Evolutionary conservation across 352 stramenopile species (phyloP).

Genomic region (Pythium phragmitis): DNA sequence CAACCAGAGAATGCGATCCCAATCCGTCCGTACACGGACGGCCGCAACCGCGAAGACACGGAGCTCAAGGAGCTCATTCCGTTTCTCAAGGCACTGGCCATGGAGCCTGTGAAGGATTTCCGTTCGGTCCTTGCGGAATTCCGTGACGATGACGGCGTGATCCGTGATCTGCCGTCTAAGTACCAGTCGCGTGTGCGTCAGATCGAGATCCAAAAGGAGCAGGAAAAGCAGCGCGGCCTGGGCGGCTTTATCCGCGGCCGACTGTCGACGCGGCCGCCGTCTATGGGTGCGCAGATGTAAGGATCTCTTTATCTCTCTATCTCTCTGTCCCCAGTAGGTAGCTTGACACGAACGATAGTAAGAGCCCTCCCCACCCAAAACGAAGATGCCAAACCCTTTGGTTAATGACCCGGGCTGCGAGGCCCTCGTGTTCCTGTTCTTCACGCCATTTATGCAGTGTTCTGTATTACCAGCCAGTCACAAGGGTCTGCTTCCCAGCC

Average conservation of each 20-base stretch:
- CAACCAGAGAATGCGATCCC: slow-evolving; percentile 86
- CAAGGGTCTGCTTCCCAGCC: background rate
- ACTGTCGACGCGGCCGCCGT: slow-evolving; percentile 56
- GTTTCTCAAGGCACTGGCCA: slow-evolving; percentile 80
- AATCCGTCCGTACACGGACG: slow-evolving; percentile 75
- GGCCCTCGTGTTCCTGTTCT: slow-evolving; percentile 1
- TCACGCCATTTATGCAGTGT: background rate
- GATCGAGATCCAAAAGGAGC: slow-evolving; percentile 79
- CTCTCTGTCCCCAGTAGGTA: background rate
- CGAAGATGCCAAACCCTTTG: slow-evolving; percentile 19
- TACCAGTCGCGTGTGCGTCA: slow-evolving; percentile 76
- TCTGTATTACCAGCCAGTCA: background rate
- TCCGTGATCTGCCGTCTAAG: slow-evolving; percentile 74
- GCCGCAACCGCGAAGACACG: slow-evolving; percentile 75
- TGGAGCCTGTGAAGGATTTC: slow-evolving; percentile 77
- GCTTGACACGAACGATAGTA: background rate
- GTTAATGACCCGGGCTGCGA: slow-evolving; percentile 14
- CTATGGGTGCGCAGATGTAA: slow-evolving; percentile 25
- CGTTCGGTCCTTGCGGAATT: slow-evolving; percentile 76
- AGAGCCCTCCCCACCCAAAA: background rate
- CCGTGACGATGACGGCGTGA: slow-evolving; percentile 76
- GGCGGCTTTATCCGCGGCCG: slow-evolving; percentile 72
- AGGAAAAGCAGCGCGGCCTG: slow-evolving; percentile 81
- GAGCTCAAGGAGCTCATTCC: slow-evolving; percentile 82
- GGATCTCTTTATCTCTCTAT: background rate